Evolutionary conservation across 768 basidiomycete genomes (phyloP), one percentile per base, ranked within the genome.

Genomic region (Mycena venus): DNA sequence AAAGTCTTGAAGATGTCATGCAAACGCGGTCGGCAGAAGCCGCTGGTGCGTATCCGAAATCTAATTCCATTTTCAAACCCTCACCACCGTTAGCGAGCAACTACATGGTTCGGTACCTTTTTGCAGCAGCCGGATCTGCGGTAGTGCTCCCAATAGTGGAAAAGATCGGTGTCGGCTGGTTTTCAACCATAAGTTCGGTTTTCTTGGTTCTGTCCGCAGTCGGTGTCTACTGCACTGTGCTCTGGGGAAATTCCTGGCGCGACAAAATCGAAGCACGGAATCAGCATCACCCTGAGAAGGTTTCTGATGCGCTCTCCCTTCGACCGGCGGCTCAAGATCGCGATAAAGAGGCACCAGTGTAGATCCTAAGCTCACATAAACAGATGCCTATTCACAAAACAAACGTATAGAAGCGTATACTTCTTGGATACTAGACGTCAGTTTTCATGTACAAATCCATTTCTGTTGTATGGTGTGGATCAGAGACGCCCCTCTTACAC

Each of bases 101-200:
- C 60, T 77, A 77, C 61, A 62, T 77, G 68, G 29, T 68, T 10
- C 68, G 75, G 4, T 77, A 77, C 61, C 42, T 77, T 31, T 77
- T 77, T 19, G 75, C 72, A 0, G 75, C 75, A n/a, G 69, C 72
- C 23, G 75, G 56, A 34, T 74, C 75, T 5, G 75, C 75, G 10
- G 72, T 71, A 14, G 72, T 73, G 14, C 72, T 77, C 3, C 72
- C 72, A 29, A 72, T 72, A 5, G 69, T 77, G 1, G 34, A 77
- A 14, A 66, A 70, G 10, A 77, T 77, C 55, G 75, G 75, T 0
- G 72, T 77, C 11, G 75, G 75, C 31, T 77, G 75, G 75, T 77
- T 77, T 25, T 77, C 72, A n/a, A 77, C 75, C 31, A 74, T 77
- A 25, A 42, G 65, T 3, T 64, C 69, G 23, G 51, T 73, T 14